Evolutionary conservation across 192 early-diverging fungal species (phyloP).

Genomic region (Thamnidium elegans): DNA sequence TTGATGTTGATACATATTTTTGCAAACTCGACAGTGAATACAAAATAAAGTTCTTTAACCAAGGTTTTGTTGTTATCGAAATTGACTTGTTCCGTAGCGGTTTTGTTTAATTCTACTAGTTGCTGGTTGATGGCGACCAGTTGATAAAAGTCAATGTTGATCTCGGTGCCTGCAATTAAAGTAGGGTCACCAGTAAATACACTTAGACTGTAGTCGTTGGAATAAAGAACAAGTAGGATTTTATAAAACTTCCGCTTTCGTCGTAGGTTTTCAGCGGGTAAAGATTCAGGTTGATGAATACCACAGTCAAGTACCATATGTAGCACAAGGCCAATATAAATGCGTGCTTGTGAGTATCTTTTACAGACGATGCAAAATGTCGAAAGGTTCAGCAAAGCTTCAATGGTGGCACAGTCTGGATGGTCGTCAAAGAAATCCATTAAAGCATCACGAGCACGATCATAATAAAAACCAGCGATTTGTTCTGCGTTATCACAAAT

Average conservation of each 20-base stretch:
- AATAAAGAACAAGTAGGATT: slow-evolving; percentile 35
- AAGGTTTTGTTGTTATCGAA: slow-evolving; percentile 19
- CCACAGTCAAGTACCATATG: slow-evolving; percentile 38
- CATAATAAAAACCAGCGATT: slow-evolving; percentile 29
- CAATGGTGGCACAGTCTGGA: slow-evolving; percentile 34
- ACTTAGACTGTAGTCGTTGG: slow-evolving; percentile 21
- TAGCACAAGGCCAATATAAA: slow-evolving; percentile 33
- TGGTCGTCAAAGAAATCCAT: slow-evolving; percentile 35
- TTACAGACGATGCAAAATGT: slow-evolving; percentile 36
- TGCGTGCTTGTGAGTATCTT: slow-evolving; percentile 33
- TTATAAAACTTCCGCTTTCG: slow-evolving; percentile 29
- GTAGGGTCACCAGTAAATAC: slow-evolving; percentile 29
- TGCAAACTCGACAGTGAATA: slow-evolving; percentile 18
- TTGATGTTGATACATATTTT: slow-evolving; percentile 26
- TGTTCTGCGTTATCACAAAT: slow-evolving; percentile 24
- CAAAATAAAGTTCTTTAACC: slow-evolving; percentile 34
- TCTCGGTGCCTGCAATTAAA: slow-evolving; percentile 24
- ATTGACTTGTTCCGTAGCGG: too few relatives aligned
- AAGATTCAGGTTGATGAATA: slow-evolving; percentile 20
- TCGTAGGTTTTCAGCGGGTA: slow-evolving; percentile 20
- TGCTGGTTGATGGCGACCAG: slow-evolving; percentile 20
- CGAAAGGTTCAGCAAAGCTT: slow-evolving; percentile 33
- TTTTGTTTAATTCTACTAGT: slow-evolving; percentile 7
- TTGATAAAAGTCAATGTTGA: slow-evolving; percentile 35
- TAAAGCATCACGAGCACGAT: slow-evolving; percentile 26